phyloP scores from a whole-genome alignment of 1,284 basidiomycete genomes.

The Ceratobasidium sp. region DNA sequence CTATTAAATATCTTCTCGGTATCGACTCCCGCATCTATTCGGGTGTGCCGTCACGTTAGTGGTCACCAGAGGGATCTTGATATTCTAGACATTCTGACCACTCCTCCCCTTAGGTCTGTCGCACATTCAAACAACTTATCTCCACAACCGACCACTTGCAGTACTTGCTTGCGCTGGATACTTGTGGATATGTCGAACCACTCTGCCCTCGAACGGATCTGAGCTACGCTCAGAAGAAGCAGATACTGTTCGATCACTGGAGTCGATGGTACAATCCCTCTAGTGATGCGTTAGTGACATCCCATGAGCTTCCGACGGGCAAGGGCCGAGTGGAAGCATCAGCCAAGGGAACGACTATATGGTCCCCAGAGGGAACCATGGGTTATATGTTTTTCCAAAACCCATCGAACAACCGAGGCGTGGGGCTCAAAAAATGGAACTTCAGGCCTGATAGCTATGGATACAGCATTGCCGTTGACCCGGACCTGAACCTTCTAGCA shows the following conservation, averaged over 20 bases:
- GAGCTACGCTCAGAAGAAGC: constrained; percentile 17
- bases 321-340: neutral
- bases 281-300: too few relatives aligned
- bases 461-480: neutral
- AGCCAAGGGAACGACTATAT: neutral
- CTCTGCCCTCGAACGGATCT: constrained; percentile 2
- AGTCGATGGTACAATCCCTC: neutral
- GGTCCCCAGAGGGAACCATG: neutral
- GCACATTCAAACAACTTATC: neutral
- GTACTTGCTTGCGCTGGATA: constrained; percentile 24
- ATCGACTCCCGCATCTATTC: neutral
- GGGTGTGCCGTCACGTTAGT: constrained; percentile 2
- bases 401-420: neutral
- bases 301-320: neutral
- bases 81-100: neutral
- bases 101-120: neutral
- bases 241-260: constrained; percentile 4
- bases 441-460: neutral
- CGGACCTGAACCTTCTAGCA: neutral
- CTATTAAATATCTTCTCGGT: neutral
- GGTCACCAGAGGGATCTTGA: too few relatives aligned
- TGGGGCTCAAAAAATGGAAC: neutral
- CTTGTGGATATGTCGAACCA: constrained; percentile 13
- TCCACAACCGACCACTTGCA: neutral
- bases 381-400: constrained; percentile 16